phyloP scores from a whole-genome alignment of 2,329 filamentous ascomycete species.

The Fusarium sp. region DNA sequence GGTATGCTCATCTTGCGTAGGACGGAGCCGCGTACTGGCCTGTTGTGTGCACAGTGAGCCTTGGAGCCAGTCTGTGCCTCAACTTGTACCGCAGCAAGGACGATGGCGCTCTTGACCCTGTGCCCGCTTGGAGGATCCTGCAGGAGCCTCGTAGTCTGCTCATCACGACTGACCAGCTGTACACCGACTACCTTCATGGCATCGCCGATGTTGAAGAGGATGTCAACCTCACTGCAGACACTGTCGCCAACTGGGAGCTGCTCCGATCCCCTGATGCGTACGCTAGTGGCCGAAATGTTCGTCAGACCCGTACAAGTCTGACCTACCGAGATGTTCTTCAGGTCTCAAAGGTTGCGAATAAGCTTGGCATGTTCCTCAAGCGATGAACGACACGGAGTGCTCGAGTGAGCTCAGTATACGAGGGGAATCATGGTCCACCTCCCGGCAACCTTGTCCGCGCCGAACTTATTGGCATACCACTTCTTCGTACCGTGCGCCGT shows the following conservation, averaged over 20 bases:
- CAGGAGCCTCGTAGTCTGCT: constrained; percentile 89
- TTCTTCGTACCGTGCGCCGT: constrained; percentile 83
- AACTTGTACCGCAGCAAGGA: constrained; percentile 79
- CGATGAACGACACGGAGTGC: constrained; percentile 51
- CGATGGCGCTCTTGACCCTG: constrained; percentile 69
- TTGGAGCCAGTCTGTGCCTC: constrained; percentile 84
- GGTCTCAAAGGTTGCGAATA: constrained; percentile 81
- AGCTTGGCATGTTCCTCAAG: constrained; percentile 69
- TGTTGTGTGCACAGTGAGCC: constrained; percentile 90
- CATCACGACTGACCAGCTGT: constrained; percentile 78
- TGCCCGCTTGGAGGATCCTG: constrained; percentile 73
- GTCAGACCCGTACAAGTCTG: constrained; percentile 78
- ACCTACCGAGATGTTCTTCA: constrained; percentile 91
- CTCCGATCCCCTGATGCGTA: constrained; percentile 67
- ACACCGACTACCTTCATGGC: constrained; percentile 81
- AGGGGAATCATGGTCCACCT: constrained; percentile 86
- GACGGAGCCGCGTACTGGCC: constrained; percentile 91
- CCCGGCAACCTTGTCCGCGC: constrained; percentile 71
- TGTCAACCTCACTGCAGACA: constrained; percentile 71
- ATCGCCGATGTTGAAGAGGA: constrained; percentile 80
- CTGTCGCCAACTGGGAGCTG: constrained; percentile 81
- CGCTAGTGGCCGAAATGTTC: constrained; percentile 68
- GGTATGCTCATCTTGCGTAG: constrained; percentile 57
- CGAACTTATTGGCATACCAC: constrained; percentile 88
- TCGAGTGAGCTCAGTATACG: constrained; percentile 64